Conservation (phyloP, 108 stramenopile species). For the Cylindrotheca fusiformis region DNA sequence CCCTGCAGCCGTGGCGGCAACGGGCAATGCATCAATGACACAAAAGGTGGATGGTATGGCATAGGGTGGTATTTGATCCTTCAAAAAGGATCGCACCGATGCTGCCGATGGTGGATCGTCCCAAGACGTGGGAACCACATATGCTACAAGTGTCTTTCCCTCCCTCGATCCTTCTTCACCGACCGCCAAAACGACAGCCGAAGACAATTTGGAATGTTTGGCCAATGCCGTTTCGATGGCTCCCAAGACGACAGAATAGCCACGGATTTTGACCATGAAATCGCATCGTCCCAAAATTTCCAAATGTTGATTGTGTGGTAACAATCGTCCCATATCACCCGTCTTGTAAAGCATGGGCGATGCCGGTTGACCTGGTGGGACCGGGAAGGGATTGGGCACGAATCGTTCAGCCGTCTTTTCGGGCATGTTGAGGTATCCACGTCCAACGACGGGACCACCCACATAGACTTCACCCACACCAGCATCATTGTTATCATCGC, state of each 20-base stretch:
- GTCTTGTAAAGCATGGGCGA: constrained; percentile 55
- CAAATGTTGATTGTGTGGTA: constrained; percentile 58
- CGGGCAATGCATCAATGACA: constrained; percentile 68
- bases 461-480: constrained; percentile 70
- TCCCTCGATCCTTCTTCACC: constrained; percentile 70
- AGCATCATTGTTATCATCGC: no score
- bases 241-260: constrained; percentile 75
- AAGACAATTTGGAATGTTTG: constrained; percentile 51
- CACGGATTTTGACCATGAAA: constrained; percentile 86
- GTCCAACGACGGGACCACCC: constrained; percentile 66
- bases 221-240: constrained; percentile 62
- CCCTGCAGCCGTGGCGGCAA: constrained; percentile 52
- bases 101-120: constrained; percentile 45
- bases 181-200: constrained; percentile 62
- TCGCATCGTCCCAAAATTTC: constrained; percentile 80
- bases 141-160: constrained; percentile 78
- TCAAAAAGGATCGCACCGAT: constrained; percentile 45
- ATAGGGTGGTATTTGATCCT: constrained; percentile 62
- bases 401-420: constrained; percentile 75
- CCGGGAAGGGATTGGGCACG: constrained; percentile 36
- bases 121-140: constrained; percentile 51
- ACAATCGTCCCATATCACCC: constrained; percentile 68
- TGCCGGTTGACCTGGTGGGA: constrained; percentile 5
- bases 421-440: constrained; percentile 74
- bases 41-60: constrained; percentile 58